Base-by-base conservation (phyloP, 139 green algal species). In the Chlamydomonas sphaeroides region DNA sequence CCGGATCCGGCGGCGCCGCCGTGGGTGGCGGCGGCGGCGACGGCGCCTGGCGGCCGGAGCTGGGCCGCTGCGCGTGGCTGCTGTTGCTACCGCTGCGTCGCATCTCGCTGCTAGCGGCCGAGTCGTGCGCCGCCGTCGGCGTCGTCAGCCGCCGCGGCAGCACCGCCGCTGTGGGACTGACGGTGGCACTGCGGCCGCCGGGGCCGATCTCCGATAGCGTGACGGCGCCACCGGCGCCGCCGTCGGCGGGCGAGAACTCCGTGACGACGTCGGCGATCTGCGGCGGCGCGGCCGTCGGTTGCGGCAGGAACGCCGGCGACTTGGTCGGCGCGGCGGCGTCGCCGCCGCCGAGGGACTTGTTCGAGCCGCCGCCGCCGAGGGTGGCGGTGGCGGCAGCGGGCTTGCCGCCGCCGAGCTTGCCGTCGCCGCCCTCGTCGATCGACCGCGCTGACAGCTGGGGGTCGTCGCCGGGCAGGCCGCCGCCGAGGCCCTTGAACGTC, bases 291-390 rank as follows among this genome's bases (percentile, higher is more conserved):
- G 38, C 74, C 17, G 14, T 30, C 1, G 59, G 74, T 15, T 80
- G 59, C 39, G 56, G 74, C n/a, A 80, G 74, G 74, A 80, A 80
- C 21, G 74, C 74, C 5, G 74, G 74, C 25, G 74, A 32, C 74
- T 80, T 80, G n/a, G 59, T 70, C 10, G 72, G 56, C 0, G 74
- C 51, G 0, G 23, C 39, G 59, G 21, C 74, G 42, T 17, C 39
- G 57, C 0, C n/a, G 33, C 3, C 72, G 36, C 5, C 56, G 56
- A 2, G 48, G 28, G 26, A 28, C 25, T 30, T 6, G 36, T 35
- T 28, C 39, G 33, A 32, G 41, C 59, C 56, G 73, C 38, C 48
- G 42, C 61, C 39, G 41, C 67, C 30, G 41, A 5, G 1, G 41
- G 10, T 28, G 38, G 5, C 30, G 41, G 25, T 21, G 23, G 26